Evolutionary conservation across 306 rosid species (phyloP), one percentile per base, ranked within the genome.

Genomic region (Bauhinia variegata): DNA sequence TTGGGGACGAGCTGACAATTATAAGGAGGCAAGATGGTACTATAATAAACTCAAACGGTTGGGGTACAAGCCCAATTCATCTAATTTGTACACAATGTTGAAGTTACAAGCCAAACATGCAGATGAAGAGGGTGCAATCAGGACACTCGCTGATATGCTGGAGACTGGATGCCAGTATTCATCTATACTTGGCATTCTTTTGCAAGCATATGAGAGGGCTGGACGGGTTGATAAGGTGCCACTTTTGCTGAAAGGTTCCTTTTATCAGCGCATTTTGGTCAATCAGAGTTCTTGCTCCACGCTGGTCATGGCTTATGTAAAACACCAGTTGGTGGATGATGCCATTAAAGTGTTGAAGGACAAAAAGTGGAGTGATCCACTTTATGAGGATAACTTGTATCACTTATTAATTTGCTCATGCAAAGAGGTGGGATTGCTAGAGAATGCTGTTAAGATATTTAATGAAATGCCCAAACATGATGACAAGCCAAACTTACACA

Each of bases 371-470:
- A 80, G 68, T 50, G 97, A 90, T 73, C 81, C 57, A 18, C 65
- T 10, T 51, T 88, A 83, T 6, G 96, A 93, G 77, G 89, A 75
- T 56, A 88, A 89, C 74, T 73, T 93, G 84, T 89, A 88, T 77
- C 97, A 93, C 77, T 76, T 93, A 60, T 78, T 93, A 76, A 93
- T 90, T 71, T 93, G 99, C 75, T 84, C 91, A 0, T 88, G 92
- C 73, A 93, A 85, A 77, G 99, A 93, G 60, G 78, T 68, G 30
- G 90, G 87, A 70, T 77, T 65, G 72, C 79, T 82, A 37, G 88
- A 90, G 65, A 80, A 82, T 82, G 97, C 97, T 36, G 84, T 89
- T 61, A 61, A 80, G 78, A 83, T 93, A 41, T 85, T 76, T 60
- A 46, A 65, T 60, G 84, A 68, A 37, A 83, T 81, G 85, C 77